Conservation (phyloP, 177 flowering plant genomes). For the Vitis hybrid region DNA sequence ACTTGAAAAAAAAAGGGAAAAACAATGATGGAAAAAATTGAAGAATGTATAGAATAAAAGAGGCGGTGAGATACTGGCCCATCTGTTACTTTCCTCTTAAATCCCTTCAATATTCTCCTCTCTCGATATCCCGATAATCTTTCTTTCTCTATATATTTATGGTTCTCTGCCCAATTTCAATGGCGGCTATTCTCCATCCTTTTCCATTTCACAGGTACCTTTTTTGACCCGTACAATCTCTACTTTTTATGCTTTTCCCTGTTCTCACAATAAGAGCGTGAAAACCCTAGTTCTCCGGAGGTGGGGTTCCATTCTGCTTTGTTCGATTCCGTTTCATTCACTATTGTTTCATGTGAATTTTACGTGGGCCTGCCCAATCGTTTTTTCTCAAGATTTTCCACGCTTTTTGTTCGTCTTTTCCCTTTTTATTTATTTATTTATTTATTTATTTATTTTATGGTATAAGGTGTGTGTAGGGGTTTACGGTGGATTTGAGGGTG, state of each 20-base stretch:
- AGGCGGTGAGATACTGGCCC: too few relatives aligned
- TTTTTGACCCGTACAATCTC: background rate
- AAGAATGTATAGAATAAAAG: too few relatives aligned
- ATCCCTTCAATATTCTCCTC: background rate
- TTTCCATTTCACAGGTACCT: slow-evolving; percentile 13
- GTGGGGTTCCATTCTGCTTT: background rate
- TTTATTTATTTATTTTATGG: too few relatives aligned
- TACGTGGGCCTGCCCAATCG: too few relatives aligned
- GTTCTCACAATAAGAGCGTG: background rate
- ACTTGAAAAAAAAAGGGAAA: too few relatives aligned
- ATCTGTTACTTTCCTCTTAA: background rate
- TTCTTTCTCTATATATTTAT: background rate
- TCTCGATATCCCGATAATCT: background rate
- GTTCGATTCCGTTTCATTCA: background rate
- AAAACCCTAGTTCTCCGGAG: slow-evolving; percentile 17
- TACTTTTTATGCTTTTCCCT: background rate
- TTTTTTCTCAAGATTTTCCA: too few relatives aligned
- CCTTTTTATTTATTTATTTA: too few relatives aligned
- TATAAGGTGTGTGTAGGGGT: background rate
- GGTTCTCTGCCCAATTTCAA: slow-evolving; percentile 2
- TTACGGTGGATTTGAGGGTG: background rate
- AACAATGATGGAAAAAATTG: too few relatives aligned
- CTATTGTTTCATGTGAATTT: too few relatives aligned
- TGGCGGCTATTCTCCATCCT: slow-evolving; percentile 27
- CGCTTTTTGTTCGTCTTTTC: too few relatives aligned